Conservation (phyloP, 257 asterid species). For the Solanum appendiculatum region DNA sequence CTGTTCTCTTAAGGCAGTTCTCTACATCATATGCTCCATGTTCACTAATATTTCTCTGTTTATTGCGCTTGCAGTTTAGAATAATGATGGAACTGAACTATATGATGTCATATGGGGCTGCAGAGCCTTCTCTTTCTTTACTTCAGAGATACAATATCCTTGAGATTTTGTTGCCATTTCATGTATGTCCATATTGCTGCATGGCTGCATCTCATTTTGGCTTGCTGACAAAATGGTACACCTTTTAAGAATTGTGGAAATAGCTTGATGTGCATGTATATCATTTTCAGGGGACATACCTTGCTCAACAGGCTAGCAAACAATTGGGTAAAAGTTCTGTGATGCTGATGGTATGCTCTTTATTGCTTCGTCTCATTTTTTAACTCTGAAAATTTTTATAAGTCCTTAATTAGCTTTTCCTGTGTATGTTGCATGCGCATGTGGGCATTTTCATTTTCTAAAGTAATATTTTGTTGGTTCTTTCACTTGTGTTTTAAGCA, state of each 20-base stretch:
- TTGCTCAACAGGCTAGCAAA: conserved; percentile 39
- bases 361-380: not conserved
- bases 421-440: not conserved
- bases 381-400: not conserved
- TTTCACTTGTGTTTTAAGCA: not conserved
- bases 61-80: conserved; percentile 43
- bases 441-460: not conserved
- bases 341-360: conserved; percentile 60
- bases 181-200: conserved; percentile 40
- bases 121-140: conserved; percentile 68
- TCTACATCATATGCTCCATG: not conserved
- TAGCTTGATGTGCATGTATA: not conserved
- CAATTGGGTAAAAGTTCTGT: conserved; percentile 25
- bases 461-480: not conserved
- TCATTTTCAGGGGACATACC: conserved; percentile 60
- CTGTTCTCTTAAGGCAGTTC: not conserved
- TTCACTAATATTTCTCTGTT: not conserved
- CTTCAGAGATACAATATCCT: conserved; percentile 68
- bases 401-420: not conserved
- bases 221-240: not conserved
- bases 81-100: conserved; percentile 64
- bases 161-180: conserved; percentile 78
- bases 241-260: not conserved
- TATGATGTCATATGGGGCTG: conserved; percentile 96
- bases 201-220: not conserved